Percentiles rank a stretch among this genome's conserved stretches.
Evolutionary conservation across 345 rosid genomes (phyloP).

Genomic region (Citrus mangshanensis): DNA sequence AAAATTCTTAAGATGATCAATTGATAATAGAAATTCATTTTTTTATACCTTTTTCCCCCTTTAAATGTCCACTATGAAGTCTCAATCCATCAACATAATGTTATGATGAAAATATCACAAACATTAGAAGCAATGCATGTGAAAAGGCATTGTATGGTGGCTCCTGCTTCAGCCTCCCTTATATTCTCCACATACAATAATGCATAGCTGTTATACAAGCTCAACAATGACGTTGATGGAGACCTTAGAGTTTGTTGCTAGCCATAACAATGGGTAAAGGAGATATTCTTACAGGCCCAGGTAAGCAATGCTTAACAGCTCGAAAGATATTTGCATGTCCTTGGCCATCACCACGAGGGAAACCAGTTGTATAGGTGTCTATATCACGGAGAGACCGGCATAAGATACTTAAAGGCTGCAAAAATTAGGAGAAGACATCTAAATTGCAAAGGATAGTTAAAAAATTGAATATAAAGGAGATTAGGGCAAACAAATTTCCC

Average conservation of each 20-base stretch:
- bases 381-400: slow-evolving; percentile 81
- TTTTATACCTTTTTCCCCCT: background rate
- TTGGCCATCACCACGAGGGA: slow-evolving; percentile 80
- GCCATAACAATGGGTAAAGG: slow-evolving; percentile 9
- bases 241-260: slow-evolving; percentile 10
- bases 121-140: background rate
- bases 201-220: background rate
- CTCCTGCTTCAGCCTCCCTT: background rate
- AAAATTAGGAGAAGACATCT: slow-evolving; percentile 14
- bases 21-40: slow-evolving; percentile 8
- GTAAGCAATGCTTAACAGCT: slow-evolving; percentile 88
- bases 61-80: background rate
- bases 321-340: slow-evolving; percentile 89
- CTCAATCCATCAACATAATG: slow-evolving; percentile 1
- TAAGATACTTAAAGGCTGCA: slow-evolving; percentile 94
- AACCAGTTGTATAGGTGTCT: slow-evolving; percentile 73
- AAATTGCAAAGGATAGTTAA: slow-evolving; percentile 1
- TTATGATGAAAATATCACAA: background rate
- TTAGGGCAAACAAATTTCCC: no score
- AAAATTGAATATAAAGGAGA: no score
- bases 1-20: slow-evolving; percentile 4
- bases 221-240: slow-evolving; percentile 1
- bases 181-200: slow-evolving; percentile 2
- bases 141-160: slow-evolving; percentile 10
- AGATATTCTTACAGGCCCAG: slow-evolving; percentile 82